These are phyloP conservation scores for Podosphaera fusca DNA, from an alignment of 2,329 filamentous ascomycete genomes.

Conservation along the genomic window DNA sequence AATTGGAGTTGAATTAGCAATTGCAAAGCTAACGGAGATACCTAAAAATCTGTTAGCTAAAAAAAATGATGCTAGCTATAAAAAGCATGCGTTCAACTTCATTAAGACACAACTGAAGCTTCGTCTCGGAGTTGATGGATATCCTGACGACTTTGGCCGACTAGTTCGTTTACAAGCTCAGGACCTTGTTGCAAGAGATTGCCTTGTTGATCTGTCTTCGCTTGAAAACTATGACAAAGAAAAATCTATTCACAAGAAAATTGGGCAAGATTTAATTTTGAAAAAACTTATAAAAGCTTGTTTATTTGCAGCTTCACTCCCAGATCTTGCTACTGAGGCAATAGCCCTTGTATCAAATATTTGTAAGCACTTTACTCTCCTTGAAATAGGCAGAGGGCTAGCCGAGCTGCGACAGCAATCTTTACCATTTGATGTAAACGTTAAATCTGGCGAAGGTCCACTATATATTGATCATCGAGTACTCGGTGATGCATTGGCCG, in stretches of 20 bases:
- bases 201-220: conserved; percentile 43
- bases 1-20: conserved; percentile 69
- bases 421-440: conserved; percentile 49
- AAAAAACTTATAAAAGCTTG: conserved; percentile 77
- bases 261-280: conserved; percentile 57
- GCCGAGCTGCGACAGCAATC: conserved; percentile 54
- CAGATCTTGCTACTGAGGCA: conserved; percentile 57
- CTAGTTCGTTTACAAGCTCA: conserved; percentile 74
- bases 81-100: conserved; percentile 74
- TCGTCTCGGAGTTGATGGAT: conserved; percentile 62
- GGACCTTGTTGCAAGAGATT: conserved; percentile 53
- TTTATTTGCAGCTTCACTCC: conserved; percentile 64
- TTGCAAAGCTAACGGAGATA: conserved; percentile 65
- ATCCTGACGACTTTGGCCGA: conserved; percentile 74
- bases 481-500: conserved; percentile 71
- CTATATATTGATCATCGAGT: conserved; percentile 70
- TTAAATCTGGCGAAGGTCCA: conserved; percentile 65
- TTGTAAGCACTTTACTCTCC: conserved; percentile 70
- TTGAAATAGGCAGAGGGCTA: conserved; percentile 74
- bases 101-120: conserved; percentile 79
- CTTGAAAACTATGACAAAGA: conserved; percentile 58
- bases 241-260: conserved; percentile 68
- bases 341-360: conserved; percentile 54
- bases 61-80: conserved; percentile 55
- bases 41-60: conserved; percentile 36